Evolutionary conservation across 2,329 filamentous ascomycete species (phyloP).

Genomic region (Aureobasidium sp.): DNA sequence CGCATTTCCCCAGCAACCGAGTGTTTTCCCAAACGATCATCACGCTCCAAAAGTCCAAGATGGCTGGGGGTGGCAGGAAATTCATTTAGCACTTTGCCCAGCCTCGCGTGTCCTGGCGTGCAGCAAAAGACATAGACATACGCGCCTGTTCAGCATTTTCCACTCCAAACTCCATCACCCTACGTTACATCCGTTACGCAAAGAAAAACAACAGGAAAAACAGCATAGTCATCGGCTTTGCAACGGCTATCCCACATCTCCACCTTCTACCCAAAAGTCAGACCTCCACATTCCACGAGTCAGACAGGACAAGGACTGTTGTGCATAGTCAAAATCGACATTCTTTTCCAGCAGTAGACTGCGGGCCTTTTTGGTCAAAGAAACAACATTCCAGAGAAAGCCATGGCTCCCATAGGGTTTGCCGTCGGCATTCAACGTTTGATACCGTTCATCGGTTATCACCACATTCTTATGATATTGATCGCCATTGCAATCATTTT

Average conservation of each 20-base stretch:
- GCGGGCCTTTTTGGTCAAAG: not conserved
- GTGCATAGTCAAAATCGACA: not conserved
- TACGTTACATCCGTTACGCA: constrained; percentile 7
- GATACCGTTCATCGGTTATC: constrained; percentile 59
- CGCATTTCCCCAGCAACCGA: constrained; percentile 7
- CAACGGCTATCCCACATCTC: not conserved
- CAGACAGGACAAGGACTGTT: not conserved
- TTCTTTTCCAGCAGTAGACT: constrained; percentile 1
- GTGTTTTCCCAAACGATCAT: constrained; percentile 13
- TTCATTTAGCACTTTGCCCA: constrained; percentile 11
- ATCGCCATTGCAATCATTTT: constrained; percentile 91
- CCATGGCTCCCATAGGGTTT: constrained; percentile 44
- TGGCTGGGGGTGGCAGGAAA: constrained; percentile 13
- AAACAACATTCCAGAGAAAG: constrained; percentile 5
- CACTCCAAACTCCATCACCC: constrained; percentile 4
- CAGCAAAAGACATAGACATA: constrained; percentile 9
- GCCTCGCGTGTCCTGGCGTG: not conserved
- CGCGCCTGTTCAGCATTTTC: constrained; percentile 6
- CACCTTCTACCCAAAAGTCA: not conserved
- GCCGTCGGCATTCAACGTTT: constrained; percentile 49
- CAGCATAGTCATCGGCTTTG: not conserved
- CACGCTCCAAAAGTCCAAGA: not conserved
- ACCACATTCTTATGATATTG: constrained; percentile 93
- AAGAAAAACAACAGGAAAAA: not conserved
- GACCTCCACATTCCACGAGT: constrained; percentile 10